These are phyloP conservation scores for Boletus nobilissimus DNA, from an alignment of 1,284 basidiomycete genomes.

Conservation along the genomic window DNA sequence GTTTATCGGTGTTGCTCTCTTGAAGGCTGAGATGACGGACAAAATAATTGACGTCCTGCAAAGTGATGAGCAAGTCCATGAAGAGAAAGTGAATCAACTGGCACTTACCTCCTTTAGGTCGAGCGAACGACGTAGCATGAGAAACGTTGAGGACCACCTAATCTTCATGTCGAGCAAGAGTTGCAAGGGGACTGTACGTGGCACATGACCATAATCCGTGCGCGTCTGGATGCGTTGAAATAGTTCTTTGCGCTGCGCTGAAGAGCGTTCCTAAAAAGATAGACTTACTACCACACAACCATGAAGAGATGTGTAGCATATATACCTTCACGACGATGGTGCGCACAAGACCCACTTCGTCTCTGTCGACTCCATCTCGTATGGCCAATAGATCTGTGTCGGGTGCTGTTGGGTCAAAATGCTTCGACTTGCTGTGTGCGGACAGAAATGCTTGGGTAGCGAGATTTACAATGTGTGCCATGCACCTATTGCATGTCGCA, in stretches of 20 bases:
- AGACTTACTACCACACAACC: too few species aligned
- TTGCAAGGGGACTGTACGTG: background rate
- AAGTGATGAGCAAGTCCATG: background rate
- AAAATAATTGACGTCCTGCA: background rate
- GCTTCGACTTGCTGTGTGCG: too few species aligned
- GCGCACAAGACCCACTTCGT: too few species aligned
- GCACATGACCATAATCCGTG: too few species aligned
- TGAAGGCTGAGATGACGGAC: background rate
- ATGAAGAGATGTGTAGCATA: too few species aligned
- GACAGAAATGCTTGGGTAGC: too few species aligned
- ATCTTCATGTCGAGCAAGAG: background rate
- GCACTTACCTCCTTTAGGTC: conserved; percentile 5
- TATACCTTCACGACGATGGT: too few species aligned
- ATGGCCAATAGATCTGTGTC: too few species aligned
- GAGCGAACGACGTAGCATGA: background rate
- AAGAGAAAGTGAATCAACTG: background rate
- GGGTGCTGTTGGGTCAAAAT: too few species aligned
- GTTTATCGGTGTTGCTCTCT: background rate
- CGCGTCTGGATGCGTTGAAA: background rate
- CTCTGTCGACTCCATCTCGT: too few species aligned
- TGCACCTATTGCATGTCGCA: too few species aligned
- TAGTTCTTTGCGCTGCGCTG: background rate
- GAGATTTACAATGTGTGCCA: too few species aligned
- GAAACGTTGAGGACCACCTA: background rate
- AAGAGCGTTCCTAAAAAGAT: background rate